These are phyloP conservation scores for Vitellaria paradoxa DNA, from an alignment of 179 eudicot genomes.

Conservation along the genomic window DNA sequence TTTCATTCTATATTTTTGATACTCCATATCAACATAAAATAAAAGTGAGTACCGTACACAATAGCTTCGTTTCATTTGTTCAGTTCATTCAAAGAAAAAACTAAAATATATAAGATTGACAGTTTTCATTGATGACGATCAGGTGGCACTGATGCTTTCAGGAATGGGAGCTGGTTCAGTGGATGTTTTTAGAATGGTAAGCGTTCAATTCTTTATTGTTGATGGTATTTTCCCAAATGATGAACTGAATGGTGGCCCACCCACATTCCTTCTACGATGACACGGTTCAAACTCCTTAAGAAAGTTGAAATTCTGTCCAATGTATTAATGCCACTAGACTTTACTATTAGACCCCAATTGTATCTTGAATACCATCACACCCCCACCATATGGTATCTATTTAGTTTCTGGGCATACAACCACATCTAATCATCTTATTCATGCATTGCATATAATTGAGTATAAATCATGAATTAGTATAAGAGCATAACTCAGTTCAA, in stretches of 20 bases:
- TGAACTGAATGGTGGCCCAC: not conserved
- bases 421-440: too few species aligned
- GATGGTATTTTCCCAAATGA: not conserved
- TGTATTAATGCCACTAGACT: not conserved
- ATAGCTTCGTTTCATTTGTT: not conserved
- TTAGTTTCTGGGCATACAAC: too few species aligned
- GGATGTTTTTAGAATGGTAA: slow-evolving; percentile 93
- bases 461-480: too few species aligned
- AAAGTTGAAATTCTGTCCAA: not conserved
- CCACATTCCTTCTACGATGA: not conserved
- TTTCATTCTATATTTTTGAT: not conserved
- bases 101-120: not conserved
- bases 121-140: slow-evolving; percentile 18
- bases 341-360: not conserved
- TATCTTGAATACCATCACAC: not conserved
- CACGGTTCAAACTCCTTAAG: not conserved
- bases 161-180: slow-evolving; percentile 84
- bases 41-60: not conserved
- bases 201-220: slow-evolving; percentile 5
- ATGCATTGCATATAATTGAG: too few species aligned
- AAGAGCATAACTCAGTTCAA: too few species aligned
- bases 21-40: not conserved
- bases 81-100: not conserved
- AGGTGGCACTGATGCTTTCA: slow-evolving; percentile 93
- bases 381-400: too few species aligned